Evolutionary conservation across 2,329 filamentous ascomycete species (phyloP).

Genomic region (Aschersonia sp.): DNA sequence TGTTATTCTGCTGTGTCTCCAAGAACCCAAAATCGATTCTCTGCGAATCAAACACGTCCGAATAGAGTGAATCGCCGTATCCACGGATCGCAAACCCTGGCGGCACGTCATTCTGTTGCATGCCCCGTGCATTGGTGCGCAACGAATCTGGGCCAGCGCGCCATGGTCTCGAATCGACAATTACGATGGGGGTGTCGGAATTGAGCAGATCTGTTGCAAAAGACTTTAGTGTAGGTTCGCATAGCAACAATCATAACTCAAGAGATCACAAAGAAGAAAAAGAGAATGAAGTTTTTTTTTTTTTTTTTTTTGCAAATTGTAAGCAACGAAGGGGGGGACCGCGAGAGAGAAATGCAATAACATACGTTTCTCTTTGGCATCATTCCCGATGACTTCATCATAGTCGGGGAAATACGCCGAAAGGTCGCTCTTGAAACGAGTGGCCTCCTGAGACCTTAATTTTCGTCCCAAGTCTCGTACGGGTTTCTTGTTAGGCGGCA

Average conservation of each 20-base stretch:
- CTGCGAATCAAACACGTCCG: constrained; percentile 40
- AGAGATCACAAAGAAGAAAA: neutral
- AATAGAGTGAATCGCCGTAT: constrained; percentile 42
- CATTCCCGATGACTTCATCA: constrained; percentile 82
- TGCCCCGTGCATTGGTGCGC: neutral
- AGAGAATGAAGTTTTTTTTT: no score
- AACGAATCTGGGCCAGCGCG: constrained; percentile 9
- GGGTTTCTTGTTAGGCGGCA: constrained; percentile 34
- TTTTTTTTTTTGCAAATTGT: no score
- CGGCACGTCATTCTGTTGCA: neutral
- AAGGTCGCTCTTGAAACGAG: constrained; percentile 80
- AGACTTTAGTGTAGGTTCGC: neutral
- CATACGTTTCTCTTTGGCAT: constrained; percentile 64
- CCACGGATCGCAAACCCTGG: constrained; percentile 25
- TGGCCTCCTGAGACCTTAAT: constrained; percentile 73
- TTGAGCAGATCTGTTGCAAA: constrained; percentile 51
- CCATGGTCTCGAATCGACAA: constrained; percentile 41
- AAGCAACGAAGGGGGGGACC: no score
- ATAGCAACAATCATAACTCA: neutral
- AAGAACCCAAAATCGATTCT: constrained; percentile 41
- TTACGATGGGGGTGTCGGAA: constrained; percentile 55
- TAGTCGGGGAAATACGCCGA: constrained; percentile 87
- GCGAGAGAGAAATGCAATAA: constrained; percentile 6
- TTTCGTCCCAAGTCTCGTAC: constrained; percentile 53
- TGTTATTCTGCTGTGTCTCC: constrained; percentile 28